Conservation (phyloP, 768 basidiomycete genomes). For the Agaricus blazei region DNA sequence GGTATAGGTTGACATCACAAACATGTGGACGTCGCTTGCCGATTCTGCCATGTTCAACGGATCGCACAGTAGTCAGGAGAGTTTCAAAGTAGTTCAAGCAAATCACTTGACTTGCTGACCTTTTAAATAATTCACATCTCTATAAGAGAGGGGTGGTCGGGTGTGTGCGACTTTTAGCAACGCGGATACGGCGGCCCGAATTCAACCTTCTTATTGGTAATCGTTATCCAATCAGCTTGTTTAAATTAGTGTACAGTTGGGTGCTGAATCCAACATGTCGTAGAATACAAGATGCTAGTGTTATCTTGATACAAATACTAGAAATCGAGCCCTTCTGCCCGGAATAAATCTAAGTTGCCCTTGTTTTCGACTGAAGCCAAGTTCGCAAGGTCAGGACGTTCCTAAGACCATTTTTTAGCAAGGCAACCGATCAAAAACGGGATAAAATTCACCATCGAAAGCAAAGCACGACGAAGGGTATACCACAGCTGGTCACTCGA, state of each 20-base stretch:
- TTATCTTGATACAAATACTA: slow-evolving; percentile 26
- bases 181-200: too few relatives aligned
- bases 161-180: too few relatives aligned
- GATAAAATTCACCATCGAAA: slow-evolving; percentile 61
- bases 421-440: slow-evolving; percentile 2
- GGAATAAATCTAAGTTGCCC: slow-evolving; percentile 65
- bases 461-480: slow-evolving; percentile 78
- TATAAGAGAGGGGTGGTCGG: neutral
- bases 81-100: neutral
- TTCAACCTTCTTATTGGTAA: too few relatives aligned
- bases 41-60: neutral
- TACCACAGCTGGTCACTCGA: slow-evolving; percentile 87
- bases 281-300: slow-evolving; percentile 2
- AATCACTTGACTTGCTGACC: neutral
- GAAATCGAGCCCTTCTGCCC: slow-evolving; percentile 87
- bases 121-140: neutral
- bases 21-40: slow-evolving; percentile 54
- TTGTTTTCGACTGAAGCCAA: slow-evolving; percentile 59
- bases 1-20: slow-evolving; percentile 2
- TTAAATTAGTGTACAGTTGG: neutral
- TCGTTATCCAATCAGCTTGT: neutral
- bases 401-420: slow-evolving; percentile 35
- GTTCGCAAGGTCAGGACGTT: slow-evolving; percentile 79
- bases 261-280: neutral
- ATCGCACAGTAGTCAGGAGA: too few relatives aligned